A percentile compares a stretch with the other conserved stretches of the same genome.
Conservation (phyloP, 1,284 basidiomycete genomes). For the Cutaneotrichosporon spelunceum region DNA sequence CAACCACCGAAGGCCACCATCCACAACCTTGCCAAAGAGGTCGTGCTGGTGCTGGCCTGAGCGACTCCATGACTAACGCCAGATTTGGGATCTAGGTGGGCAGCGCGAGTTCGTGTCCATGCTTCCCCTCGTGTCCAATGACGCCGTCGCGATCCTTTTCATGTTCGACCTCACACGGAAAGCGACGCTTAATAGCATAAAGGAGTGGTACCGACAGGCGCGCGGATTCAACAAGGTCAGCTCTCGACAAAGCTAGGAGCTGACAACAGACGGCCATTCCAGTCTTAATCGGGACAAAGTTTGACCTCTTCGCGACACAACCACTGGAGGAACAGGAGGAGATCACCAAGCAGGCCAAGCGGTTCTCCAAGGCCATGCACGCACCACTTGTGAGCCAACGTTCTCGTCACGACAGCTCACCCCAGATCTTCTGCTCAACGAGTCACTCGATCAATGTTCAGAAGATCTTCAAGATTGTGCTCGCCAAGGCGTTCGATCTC, state of each 20-base stretch:
- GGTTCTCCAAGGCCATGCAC: slow-evolving; percentile 97
- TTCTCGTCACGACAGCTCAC: slow-evolving; percentile 1
- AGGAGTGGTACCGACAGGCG: slow-evolving; percentile 99
- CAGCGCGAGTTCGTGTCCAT: slow-evolving; percentile 98
- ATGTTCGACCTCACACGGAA: slow-evolving; percentile 99
- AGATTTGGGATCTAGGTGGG: slow-evolving; percentile 96
- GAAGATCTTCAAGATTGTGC: slow-evolving; percentile 85
- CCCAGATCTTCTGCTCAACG: slow-evolving; percentile 88
- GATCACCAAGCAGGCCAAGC: slow-evolving; percentile 95
- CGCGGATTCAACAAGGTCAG: slow-evolving; percentile 94
- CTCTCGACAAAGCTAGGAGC: background rate
- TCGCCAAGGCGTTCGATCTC: slow-evolving; percentile 53
- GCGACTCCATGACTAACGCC: slow-evolving; percentile 7
- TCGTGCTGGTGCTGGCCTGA: background rate
- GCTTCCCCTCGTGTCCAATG: slow-evolving; percentile 96
- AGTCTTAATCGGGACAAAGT: slow-evolving; percentile 95
- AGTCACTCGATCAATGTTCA: slow-evolving; percentile 98
- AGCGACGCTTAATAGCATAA: slow-evolving; percentile 93
- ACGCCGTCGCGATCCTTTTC: slow-evolving; percentile 96
- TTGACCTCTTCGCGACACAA: slow-evolving; percentile 93
- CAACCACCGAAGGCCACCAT: background rate
- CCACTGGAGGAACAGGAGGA: slow-evolving; percentile 97
- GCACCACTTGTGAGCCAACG: slow-evolving; percentile 64
- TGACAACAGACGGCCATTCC: slow-evolving; percentile 79
- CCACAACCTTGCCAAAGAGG: background rate